Percentiles rank a stretch among this genome's conserved stretches.
These are phyloP conservation scores for Pseudogymnoascus sp. DNA, from an alignment of 2,329 filamentous ascomycete genomes.

Conservation along the genomic window DNA sequence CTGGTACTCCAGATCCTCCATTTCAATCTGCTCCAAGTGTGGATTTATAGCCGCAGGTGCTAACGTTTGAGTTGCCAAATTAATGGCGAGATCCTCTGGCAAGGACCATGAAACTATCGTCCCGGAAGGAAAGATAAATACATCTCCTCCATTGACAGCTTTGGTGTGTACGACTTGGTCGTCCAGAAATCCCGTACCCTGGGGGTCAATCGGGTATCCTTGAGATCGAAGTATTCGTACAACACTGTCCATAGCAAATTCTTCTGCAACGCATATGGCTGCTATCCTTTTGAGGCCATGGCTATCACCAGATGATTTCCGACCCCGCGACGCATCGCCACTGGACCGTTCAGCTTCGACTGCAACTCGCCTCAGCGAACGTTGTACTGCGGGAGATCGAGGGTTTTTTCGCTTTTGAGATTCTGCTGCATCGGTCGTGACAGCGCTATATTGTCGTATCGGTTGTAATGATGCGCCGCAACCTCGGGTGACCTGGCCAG, in stretches of 20 bases:
- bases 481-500: not conserved
- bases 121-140: constrained; percentile 93
- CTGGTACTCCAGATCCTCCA: constrained; percentile 81
- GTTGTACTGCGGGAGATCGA: constrained; percentile 50
- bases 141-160: constrained; percentile 61
- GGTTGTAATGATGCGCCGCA: not conserved
- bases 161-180: constrained; percentile 56
- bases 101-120: constrained; percentile 90
- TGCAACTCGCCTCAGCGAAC: constrained; percentile 74
- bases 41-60: constrained; percentile 67
- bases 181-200: constrained; percentile 50
- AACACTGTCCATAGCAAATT: constrained; percentile 55
- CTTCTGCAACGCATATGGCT: constrained; percentile 54
- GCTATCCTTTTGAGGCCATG: constrained; percentile 37
- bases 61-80: constrained; percentile 62
- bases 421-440: not conserved
- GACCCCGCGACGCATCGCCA: constrained; percentile 29
- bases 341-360: constrained; percentile 66
- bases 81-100: constrained; percentile 61
- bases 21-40: constrained; percentile 64
- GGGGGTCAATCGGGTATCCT: constrained; percentile 53
- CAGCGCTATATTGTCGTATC: not conserved
- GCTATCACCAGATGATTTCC: constrained; percentile 24
- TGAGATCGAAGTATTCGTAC: constrained; percentile 48
- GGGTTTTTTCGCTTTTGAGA: constrained; percentile 34